Evolutionary conservation across 306 rosid species (phyloP).

Genomic region (Trifolium fragiferum): DNA sequence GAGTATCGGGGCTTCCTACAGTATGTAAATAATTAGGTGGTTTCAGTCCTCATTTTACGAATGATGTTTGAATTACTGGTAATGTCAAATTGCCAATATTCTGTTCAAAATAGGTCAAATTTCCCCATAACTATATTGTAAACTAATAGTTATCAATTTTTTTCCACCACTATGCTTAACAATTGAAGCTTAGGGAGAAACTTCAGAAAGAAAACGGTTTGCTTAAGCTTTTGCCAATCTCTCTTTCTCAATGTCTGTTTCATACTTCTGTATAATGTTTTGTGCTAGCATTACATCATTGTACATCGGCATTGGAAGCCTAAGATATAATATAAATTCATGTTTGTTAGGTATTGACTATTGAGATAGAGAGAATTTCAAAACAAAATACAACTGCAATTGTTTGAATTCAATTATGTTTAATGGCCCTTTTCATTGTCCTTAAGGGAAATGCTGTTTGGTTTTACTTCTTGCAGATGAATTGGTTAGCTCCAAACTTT

Average conservation of each 20-base stretch:
- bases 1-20: no score
- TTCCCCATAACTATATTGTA: conserved; percentile 21
- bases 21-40: neutral
- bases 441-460: conserved; percentile 30
- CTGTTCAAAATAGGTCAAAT: neutral
- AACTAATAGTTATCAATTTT: conserved; percentile 11
- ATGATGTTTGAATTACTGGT: neutral
- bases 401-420: conserved; percentile 23
- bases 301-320: conserved; percentile 28
- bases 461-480: conserved; percentile 55
- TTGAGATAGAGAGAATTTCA: conserved; percentile 8
- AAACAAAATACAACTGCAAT: conserved; percentile 4
- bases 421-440: conserved; percentile 13
- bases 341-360: conserved; percentile 6
- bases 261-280: neutral
- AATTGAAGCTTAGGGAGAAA: conserved; percentile 11
- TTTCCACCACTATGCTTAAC: conserved; percentile 12
- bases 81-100: conserved; percentile 13
- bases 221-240: neutral
- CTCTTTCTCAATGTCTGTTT: conserved; percentile 7
- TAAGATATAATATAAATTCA: neutral
- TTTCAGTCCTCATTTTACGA: neutral
- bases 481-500: conserved; percentile 40
- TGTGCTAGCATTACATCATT: conserved; percentile 26
- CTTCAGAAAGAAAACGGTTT: conserved; percentile 18